Base-by-base conservation (phyloP, 1,284 basidiomycete genomes). In the Paramarasmius palmivorus region DNA sequence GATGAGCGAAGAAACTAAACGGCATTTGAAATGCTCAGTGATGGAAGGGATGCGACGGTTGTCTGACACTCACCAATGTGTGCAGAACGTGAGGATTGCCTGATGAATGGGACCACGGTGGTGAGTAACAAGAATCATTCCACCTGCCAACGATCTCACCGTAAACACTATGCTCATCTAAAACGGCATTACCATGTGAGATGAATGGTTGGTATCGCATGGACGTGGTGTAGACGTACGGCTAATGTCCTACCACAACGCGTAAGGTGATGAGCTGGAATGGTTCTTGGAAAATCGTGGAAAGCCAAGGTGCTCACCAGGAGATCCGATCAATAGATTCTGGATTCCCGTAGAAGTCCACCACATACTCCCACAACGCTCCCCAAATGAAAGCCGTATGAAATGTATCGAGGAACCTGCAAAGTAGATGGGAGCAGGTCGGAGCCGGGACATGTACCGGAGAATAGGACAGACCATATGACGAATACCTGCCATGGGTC, bases 11-110 rank as follows among this genome's bases (percentile, higher is more conserved):
- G 56, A 75, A 75, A 22, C 73, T 75, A 42, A 4, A 7, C 46
- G 62, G 10, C 10, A 57, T 15, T 22, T 25, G 20, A 38, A 17
- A 23, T 10, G 59, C 58, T 46, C 17, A n/a, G 17, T 8, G 23
- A 25, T 38, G 0, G 47, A 17, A 42, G 36, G 26, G 4, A 39
- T 19, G 20, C 32, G 14, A 23, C 19, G 20, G 17, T 40, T 60
- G 52, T 49, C 29, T 32, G 29, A 32, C 12, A 12, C 29, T 32
- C 29, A 74, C 70, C 69, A 64, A 52, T 75, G 72, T 5, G 74
- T 72, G 15, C 72, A 54, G 53, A 74, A 72, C 9, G 75, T 77
- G n/a, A 77, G 61, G n/a, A 71, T 61, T 3, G 70, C 72, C 72
- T 62, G 46, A n/a, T 12, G 7, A 32, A 12, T 32, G 42, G n/a